Percentiles rank a stretch among this genome's conserved stretches.
These are phyloP conservation scores for Cunninghamia lanceolata DNA, from an alignment of 75 land plant species.

Conservation along the genomic window DNA sequence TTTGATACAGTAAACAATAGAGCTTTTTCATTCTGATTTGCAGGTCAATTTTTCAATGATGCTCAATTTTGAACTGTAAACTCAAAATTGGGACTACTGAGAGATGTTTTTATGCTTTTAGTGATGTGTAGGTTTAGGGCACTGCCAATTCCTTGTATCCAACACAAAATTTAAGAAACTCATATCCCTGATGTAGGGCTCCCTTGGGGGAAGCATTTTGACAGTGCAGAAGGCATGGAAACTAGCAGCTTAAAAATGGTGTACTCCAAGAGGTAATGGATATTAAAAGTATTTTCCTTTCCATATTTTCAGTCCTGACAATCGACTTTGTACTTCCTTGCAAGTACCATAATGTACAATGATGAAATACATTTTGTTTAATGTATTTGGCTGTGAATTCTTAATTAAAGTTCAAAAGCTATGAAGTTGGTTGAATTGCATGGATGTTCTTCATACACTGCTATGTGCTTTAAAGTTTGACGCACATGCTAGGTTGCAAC, in stretches of 20 bases:
- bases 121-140: background rate
- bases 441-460: background rate
- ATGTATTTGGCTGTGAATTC: background rate
- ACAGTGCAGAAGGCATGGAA: background rate
- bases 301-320: background rate
- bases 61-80: constrained; percentile 1
- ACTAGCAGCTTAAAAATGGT: constrained; percentile 1
- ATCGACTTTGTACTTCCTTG: background rate
- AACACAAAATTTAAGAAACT: background rate
- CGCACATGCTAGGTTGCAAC: background rate
- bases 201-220: constrained; percentile 3
- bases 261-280: constrained; percentile 3
- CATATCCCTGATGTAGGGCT: background rate
- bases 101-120: background rate
- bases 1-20: background rate
- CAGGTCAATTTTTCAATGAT: background rate
- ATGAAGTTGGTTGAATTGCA: background rate
- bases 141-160: background rate
- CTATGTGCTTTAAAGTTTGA: background rate
- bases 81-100: background rate
- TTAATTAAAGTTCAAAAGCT: background rate
- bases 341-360: background rate
- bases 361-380: background rate
- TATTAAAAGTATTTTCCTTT: background rate
- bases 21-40: background rate